Conservation (phyloP, 2,329 filamentous ascomycete genomes). For the Orbilia blumenaviensis region DNA sequence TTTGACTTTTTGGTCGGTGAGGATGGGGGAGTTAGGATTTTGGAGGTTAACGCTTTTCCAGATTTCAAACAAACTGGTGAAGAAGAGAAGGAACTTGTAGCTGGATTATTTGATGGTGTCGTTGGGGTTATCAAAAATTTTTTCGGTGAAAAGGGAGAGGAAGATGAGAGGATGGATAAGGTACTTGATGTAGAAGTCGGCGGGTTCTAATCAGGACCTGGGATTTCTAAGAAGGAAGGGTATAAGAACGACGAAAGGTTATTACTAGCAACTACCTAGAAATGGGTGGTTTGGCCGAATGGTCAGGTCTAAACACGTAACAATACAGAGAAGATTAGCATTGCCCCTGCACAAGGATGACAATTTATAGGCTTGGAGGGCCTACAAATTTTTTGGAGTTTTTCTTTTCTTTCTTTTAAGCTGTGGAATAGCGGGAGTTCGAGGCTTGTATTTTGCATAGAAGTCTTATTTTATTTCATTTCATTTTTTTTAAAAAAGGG, state of each 20-base stretch:
- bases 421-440: conserved; percentile 1
- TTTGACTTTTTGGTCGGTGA: conserved; percentile 86
- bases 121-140: conserved; percentile 74
- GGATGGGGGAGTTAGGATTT: conserved; percentile 72
- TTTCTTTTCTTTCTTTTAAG: background rate
- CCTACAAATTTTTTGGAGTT: too few species aligned
- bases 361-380: background rate
- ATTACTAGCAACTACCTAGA: background rate
- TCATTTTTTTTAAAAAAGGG: too few species aligned
- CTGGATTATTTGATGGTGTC: conserved; percentile 78
- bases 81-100: conserved; percentile 75
- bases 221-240: background rate
- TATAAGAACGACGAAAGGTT: conserved; percentile 4
- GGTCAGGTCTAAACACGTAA: conserved; percentile 19
- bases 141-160: conserved; percentile 65
- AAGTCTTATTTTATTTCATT: background rate
- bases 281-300: conserved; percentile 18
- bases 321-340: conserved; percentile 80
- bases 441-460: background rate
- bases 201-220: conserved; percentile 17
- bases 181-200: conserved; percentile 62
- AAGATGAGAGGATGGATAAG: conserved; percentile 55
- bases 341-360: conserved; percentile 72
- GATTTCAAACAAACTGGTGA: conserved; percentile 92
- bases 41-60: conserved; percentile 95